Evolutionary conservation across 345 rosid species (phyloP).

Genomic region (Lepidium sativum): DNA sequence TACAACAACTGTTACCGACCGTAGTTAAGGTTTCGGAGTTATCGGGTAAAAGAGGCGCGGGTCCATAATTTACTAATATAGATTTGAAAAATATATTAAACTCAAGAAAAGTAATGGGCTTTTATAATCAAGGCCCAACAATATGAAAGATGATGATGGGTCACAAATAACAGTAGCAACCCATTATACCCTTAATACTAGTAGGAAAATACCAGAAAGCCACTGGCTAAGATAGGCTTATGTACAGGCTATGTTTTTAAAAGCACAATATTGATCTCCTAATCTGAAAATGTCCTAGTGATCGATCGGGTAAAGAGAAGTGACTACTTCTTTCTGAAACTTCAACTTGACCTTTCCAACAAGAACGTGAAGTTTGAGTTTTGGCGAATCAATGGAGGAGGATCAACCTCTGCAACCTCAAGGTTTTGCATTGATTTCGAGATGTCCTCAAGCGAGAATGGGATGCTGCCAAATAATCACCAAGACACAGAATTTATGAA

Average conservation of each 20-base stretch:
- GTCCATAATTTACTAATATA: not conserved
- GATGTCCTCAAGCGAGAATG: constrained; percentile 80
- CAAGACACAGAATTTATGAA: not conserved
- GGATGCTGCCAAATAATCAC: constrained; percentile 58
- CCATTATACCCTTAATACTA: not conserved
- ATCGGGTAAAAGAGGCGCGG: too few species aligned
- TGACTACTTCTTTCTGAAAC: not conserved
- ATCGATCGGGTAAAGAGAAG: constrained; percentile 9
- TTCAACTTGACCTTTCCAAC: constrained; percentile 64
- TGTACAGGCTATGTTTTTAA: constrained; percentile 2
- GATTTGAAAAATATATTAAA: not conserved
- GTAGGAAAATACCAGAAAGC: constrained; percentile 9
- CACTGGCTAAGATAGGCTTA: constrained; percentile 6
- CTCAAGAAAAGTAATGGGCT: not conserved
- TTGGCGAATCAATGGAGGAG: constrained; percentile 77
- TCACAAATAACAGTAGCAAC: too few species aligned
- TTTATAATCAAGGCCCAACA: not conserved
- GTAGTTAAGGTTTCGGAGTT: too few species aligned
- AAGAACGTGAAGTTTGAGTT: constrained; percentile 79
- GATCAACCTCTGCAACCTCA: constrained; percentile 70
- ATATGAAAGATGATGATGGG: not conserved
- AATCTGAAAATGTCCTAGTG: constrained; percentile 15
- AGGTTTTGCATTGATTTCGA: constrained; percentile 65
- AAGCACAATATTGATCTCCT: constrained; percentile 18
- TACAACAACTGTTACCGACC: too few species aligned